Evolutionary conservation across 768 basidiomycete species (phyloP).

Genomic region (Leccinum boreale): DNA sequence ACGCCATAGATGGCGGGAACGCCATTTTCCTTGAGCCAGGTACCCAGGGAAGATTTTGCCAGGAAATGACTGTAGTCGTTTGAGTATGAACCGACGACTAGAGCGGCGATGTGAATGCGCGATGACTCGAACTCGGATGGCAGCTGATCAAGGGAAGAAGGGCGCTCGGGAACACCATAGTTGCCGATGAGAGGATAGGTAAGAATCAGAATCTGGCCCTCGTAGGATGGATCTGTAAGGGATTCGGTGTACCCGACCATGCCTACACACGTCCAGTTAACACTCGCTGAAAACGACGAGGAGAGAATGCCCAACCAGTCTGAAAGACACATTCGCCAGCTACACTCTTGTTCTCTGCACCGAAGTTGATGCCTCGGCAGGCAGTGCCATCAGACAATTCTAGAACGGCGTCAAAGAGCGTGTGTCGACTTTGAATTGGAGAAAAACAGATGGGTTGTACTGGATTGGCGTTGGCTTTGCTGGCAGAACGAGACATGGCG

Average conservation of each 20-base stretch:
- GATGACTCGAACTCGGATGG: conserved; percentile 89
- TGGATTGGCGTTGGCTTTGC: conserved; percentile 32
- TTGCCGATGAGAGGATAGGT: conserved; percentile 98
- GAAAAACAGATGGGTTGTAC: conserved; percentile 35
- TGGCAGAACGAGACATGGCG: conserved; percentile 43
- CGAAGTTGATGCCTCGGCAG: conserved; percentile 88
- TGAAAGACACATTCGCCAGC: conserved; percentile 99
- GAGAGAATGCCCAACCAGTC: conserved; percentile 66
- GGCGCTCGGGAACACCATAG: conserved; percentile 89
- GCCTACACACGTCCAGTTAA: conserved; percentile 47
- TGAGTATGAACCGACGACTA: conserved; percentile 93
- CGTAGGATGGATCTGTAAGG: conserved; percentile 96
- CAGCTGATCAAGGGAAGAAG: conserved; percentile 46
- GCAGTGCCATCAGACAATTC: conserved; percentile 90
- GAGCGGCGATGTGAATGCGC: conserved; percentile 87
- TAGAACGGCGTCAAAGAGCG: conserved; percentile 61
- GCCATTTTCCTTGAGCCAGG: conserved; percentile 94
- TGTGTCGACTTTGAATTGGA: conserved; percentile 21
- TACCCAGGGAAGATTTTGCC: conserved; percentile 78
- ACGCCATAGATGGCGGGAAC: conserved; percentile 94
- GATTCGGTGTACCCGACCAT: conserved; percentile 99
- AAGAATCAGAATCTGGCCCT: conserved; percentile 95
- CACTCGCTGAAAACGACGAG: conserved; percentile 6
- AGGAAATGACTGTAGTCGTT: conserved; percentile 94
- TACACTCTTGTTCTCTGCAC: conserved; percentile 85